phyloP scores from a whole-genome alignment of 2,329 filamentous ascomycete species.

The Xylaria arbuscula region DNA sequence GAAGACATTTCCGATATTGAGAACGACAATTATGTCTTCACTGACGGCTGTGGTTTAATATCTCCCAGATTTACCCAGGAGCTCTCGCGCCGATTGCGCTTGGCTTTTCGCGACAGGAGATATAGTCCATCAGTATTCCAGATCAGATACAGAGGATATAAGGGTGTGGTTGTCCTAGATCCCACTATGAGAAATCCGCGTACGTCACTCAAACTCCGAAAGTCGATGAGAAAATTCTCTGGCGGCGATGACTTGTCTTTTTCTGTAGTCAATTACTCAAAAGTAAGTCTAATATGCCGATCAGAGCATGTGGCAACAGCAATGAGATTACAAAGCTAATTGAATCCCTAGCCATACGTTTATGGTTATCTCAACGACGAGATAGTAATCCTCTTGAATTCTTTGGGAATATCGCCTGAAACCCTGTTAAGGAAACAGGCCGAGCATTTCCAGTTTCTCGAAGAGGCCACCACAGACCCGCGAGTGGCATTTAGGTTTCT shows the following conservation, averaged over 20 bases:
- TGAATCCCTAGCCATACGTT: slow-evolving; percentile 14
- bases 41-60: slow-evolving; percentile 27
- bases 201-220: slow-evolving; percentile 22
- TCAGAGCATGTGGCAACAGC: background rate
- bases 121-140: slow-evolving; percentile 28
- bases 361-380: slow-evolving; percentile 29
- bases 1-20: slow-evolving; percentile 29
- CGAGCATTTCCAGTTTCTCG: slow-evolving; percentile 20
- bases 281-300: background rate
- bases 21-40: slow-evolving; percentile 22
- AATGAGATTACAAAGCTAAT: slow-evolving; percentile 6
- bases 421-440: slow-evolving; percentile 22
- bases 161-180: slow-evolving; percentile 24
- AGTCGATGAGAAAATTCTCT: slow-evolving; percentile 33
- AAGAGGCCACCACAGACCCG: slow-evolving; percentile 9
- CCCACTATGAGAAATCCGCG: slow-evolving; percentile 19
- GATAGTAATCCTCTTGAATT: slow-evolving; percentile 17
- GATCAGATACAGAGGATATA: slow-evolving; percentile 29
- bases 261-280: slow-evolving; percentile 23
- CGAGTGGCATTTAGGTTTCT: slow-evolving; percentile 25
- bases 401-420: slow-evolving; percentile 20
- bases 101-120: slow-evolving; percentile 25
- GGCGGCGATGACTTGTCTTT: slow-evolving; percentile 21
- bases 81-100: slow-evolving; percentile 17
- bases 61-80: slow-evolving; percentile 20